phyloP scores from a whole-genome alignment of 257 asterid genomes.

The Solanum etuberosum region DNA sequence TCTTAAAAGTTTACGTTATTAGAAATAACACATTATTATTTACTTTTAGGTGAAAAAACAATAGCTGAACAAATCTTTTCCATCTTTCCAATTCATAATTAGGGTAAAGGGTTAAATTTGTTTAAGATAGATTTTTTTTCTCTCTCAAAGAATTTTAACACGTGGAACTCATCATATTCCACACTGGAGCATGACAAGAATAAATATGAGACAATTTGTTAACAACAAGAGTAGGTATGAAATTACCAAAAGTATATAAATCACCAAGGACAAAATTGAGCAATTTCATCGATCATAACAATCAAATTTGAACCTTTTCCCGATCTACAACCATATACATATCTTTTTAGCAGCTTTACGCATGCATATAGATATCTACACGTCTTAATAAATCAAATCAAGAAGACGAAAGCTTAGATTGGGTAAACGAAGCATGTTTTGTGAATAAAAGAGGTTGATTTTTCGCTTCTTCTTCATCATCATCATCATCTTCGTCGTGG shows the following conservation, averaged over 20 bases:
- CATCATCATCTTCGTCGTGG: slow-evolving; percentile 12
- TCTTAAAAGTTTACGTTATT: not conserved
- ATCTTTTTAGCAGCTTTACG: not conserved
- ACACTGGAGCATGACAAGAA: not conserved
- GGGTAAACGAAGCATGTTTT: not conserved
- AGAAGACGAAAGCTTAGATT: not conserved
- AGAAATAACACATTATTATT: too few species aligned
- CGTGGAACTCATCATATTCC: not conserved
- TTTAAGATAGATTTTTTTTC: not conserved
- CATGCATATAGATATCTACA: not conserved
- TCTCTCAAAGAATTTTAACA: not conserved
- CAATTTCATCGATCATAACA: not conserved
- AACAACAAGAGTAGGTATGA: not conserved
- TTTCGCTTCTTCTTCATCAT: slow-evolving; percentile 28
- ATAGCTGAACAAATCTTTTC: too few species aligned
- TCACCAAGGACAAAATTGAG: not conserved
- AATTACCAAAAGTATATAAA: not conserved
- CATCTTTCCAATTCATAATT: not conserved
- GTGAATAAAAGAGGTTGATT: slow-evolving; percentile 29
- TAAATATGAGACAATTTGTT: not conserved
- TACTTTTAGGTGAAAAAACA: not conserved
- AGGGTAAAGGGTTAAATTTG: not conserved
- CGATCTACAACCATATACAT: not conserved
- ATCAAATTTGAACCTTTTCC: not conserved
- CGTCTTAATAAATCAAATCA: not conserved